Conservation (phyloP, 164 flowering plant species). For the Liriodendron chinense region DNA sequence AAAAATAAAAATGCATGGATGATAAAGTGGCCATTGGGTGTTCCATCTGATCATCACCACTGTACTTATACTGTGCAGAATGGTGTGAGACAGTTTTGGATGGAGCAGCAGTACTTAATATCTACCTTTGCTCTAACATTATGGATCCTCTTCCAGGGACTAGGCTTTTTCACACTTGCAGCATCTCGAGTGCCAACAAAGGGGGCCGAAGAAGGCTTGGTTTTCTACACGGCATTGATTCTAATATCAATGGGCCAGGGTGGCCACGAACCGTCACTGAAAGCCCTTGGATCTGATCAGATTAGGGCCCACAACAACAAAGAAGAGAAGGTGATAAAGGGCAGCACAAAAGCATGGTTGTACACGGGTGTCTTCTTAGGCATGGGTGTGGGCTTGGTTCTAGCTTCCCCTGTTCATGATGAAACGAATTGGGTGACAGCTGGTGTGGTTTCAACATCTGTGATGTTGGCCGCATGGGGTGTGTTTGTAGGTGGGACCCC, state of each 20-base stretch:
- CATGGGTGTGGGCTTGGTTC: conserved; percentile 10
- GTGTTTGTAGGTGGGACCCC: conserved; percentile 5
- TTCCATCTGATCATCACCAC: no score
- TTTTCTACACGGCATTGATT: conserved; percentile 10
- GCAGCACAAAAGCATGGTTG: conserved; percentile 17
- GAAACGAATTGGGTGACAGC: conserved; percentile 10
- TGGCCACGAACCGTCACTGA: conserved; percentile 12
- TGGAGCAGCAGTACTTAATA: no score
- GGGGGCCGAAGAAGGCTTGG: not conserved
- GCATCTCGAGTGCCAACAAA: not conserved
- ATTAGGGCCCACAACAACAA: conserved; percentile 1
- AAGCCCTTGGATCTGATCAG: conserved; percentile 17
- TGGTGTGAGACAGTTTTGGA: no score
- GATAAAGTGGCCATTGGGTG: no score
- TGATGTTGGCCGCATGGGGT: conserved; percentile 4
- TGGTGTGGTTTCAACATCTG: conserved; percentile 2
- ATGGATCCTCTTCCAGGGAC: conserved; percentile 5
- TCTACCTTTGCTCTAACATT: no score
- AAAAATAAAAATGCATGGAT: no score
- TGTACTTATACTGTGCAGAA: no score
- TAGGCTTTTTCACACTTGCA: not conserved
- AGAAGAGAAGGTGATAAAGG: not conserved
- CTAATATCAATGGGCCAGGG: conserved; percentile 24
- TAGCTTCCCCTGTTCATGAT: conserved; percentile 8
- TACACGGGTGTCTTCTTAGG: conserved; percentile 14